These are phyloP conservation scores for Gastrodia elata DNA, from an alignment of 106 monocot genomes.

Conservation along the genomic window DNA sequence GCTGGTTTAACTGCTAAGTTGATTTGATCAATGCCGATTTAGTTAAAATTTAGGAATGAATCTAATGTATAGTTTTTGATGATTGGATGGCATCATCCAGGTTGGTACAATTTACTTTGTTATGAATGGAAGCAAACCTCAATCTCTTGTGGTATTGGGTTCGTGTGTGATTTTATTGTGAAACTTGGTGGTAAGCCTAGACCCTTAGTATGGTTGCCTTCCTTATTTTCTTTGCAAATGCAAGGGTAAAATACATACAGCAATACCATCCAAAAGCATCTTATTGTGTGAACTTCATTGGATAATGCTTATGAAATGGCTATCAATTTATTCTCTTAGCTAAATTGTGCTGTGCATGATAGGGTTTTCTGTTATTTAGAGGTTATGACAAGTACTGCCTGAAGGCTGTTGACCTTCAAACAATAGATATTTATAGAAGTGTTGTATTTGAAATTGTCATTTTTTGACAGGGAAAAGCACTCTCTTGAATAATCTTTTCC, in stretches of 20 bases:
- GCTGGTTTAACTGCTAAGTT: too few species aligned
- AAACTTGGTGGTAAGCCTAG: not conserved
- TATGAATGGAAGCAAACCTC: not conserved
- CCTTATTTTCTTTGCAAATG: not conserved
- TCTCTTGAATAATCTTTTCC: conserved; percentile 85
- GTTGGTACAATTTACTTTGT: not conserved
- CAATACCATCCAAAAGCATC: not conserved
- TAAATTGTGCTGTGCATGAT: not conserved
- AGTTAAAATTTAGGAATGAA: too few species aligned
- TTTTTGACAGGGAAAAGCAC: conserved; percentile 78
- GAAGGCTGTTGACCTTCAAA: not conserved
- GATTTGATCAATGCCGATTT: too few species aligned
- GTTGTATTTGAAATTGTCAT: not conserved
- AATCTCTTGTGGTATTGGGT: not conserved
- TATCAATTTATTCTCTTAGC: not conserved
- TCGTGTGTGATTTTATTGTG: not conserved
- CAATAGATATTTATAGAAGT: not conserved
- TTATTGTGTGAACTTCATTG: not conserved
- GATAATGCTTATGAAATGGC: not conserved
- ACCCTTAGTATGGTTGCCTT: not conserved
- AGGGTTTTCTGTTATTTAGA: not conserved
- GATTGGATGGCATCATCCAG: not conserved
- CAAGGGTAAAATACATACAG: not conserved
- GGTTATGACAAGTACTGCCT: not conserved
- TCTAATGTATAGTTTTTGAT: not conserved